Base-by-base conservation (phyloP, 306 rosid species). In the Rosa chinensis region DNA sequence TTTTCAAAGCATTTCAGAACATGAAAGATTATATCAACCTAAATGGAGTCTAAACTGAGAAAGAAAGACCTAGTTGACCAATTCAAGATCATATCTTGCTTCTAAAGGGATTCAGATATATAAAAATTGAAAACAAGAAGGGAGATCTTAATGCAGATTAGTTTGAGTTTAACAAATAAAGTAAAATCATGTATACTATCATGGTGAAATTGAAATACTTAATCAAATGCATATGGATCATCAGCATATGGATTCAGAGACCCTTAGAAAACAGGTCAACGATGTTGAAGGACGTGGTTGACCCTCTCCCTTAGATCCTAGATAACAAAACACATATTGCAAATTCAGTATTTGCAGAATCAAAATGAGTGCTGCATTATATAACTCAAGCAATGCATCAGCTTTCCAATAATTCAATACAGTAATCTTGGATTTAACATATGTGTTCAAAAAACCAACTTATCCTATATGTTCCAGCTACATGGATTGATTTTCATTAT, bases 181-280 rank as follows among this genome's bases (percentile, higher is more conserved):
- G 84, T 14, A 20, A 81, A 50, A 20, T 23, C 13, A 59, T 37
- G 58, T 73, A 14, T 40, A 59, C 47, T 47, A 40, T 78, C 20
- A 50, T 53, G 35, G 80, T 75, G 75, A 71, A 79, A 66, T 4
- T 66, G 44, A 37, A 37, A 67, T 92, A 95, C 99, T 87, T 85
- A 91, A 78, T 92, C 93, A 84, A 95, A 95, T 69, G 99, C 99
- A 82, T 88, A 95, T 53, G 99, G 99, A 85, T 91, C 99, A 66
- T 92, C 97, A 50, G 92, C 89, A 83, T 95, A 95, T 18, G 98
- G 99, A 85, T 95, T 93, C 80, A 95, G 87, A 75, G 98, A 92
- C 43, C 99, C 99, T 88, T 91, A 97, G 95, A 81, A 87, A 95
- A 92, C 91, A 95, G 67, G 84, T 95, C 98, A 39, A 96, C 98